A percentile compares a stretch with the other conserved stretches of the same genome.
Conservation (phyloP, 805 yeast species). For the Ogataea zsoltii region DNA sequence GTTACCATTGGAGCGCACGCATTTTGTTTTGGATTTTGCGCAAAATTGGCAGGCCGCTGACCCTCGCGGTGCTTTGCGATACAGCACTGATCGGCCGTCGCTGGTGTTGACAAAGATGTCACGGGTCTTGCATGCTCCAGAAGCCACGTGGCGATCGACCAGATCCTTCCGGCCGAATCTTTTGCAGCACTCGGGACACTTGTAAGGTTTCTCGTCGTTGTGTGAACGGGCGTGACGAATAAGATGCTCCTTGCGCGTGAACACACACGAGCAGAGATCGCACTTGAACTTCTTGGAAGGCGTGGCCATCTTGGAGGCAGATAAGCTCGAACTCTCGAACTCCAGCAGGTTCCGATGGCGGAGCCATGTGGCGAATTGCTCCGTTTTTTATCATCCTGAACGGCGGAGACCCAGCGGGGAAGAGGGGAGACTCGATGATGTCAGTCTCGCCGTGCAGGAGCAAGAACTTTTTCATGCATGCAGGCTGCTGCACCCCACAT, state of each 20-base stretch:
- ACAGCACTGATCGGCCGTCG: constrained; percentile 3
- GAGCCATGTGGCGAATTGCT: too few species aligned
- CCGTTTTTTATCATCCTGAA: too few species aligned
- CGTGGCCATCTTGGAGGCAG: background rate
- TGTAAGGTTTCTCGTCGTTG: constrained; percentile 12
- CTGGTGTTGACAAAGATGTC: constrained; percentile 10
- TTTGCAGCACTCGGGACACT: constrained; percentile 9
- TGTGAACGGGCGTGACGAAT: constrained; percentile 10
- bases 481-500: too few species aligned
- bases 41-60: constrained; percentile 8
- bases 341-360: too few species aligned
- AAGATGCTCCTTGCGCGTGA: constrained; percentile 11
- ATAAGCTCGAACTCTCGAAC: background rate
- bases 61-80: constrained; percentile 4
- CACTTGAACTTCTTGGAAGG: constrained; percentile 7
- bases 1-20: constrained; percentile 2
- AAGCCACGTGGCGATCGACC: constrained; percentile 9
- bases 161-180: constrained; percentile 10
- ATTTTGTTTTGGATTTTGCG: constrained; percentile 10
- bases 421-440: too few species aligned
- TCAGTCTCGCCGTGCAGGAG: too few species aligned
- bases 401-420: too few species aligned
- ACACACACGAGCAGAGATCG: constrained; percentile 6
- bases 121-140: constrained; percentile 8
- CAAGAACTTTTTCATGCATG: too few species aligned